A percentile compares a stretch with the other conserved stretches of the same genome.
Conservation (phyloP, 371 early-diverging fungal species). For the Mortierella sp. region DNA sequence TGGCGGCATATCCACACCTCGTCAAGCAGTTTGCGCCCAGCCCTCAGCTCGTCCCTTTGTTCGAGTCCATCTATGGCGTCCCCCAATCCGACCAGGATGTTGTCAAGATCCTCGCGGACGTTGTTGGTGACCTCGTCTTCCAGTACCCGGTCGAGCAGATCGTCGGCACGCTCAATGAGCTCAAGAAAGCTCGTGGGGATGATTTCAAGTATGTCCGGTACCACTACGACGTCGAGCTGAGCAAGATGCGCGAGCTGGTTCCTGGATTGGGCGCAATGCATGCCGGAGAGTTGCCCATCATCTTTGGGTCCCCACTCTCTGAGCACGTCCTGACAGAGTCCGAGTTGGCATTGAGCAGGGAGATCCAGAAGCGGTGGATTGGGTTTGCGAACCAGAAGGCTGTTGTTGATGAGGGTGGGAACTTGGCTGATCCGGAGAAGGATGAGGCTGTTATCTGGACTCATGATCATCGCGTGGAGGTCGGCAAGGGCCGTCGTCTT, state of each 20-base stretch:
- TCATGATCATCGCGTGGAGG: constrained; percentile 1
- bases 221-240: not conserved
- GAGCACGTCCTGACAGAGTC: not conserved
- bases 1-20: not conserved
- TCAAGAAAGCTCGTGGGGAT: not conserved
- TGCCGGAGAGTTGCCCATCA: constrained; percentile 3
- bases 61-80: constrained; percentile 1
- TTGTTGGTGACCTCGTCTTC: constrained; percentile 6
- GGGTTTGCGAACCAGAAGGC: constrained; percentile 13
- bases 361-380: constrained; percentile 15
- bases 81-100: not conserved
- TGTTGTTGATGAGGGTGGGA: too few species aligned
- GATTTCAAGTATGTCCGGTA: not conserved
- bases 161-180: not conserved
- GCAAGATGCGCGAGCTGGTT: not conserved
- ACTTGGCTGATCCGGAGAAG: not conserved
- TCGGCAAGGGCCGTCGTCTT: not conserved
- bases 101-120: not conserved
- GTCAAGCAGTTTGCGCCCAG: not conserved
- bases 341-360: not conserved
- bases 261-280: constrained; percentile 16
- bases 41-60: not conserved
- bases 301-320: constrained; percentile 6
- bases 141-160: not conserved
- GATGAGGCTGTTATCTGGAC: not conserved